Evolutionary conservation across 441 rosid species (phyloP), one percentile per base, ranked within the genome.

Genomic region (Corymbia calophylla): DNA sequence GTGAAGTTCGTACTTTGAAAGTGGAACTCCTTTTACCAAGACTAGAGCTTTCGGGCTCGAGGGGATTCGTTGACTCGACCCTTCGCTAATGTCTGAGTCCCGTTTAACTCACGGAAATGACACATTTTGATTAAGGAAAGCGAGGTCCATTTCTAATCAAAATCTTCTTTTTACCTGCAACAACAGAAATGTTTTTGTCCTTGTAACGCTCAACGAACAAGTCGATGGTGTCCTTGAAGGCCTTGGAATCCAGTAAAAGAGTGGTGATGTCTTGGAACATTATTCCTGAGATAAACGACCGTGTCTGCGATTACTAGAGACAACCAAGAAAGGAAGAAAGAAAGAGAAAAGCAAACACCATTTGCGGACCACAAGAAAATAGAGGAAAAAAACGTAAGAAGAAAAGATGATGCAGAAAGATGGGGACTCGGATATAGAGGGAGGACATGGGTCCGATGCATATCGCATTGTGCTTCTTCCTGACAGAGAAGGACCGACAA

Each of bases 211-310:
- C 90, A 7, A 89, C 88, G 85, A 89, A 89, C 88, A 89, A 48
- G 49, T 89, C 90, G 31, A 89, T 5, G 64, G 90, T n/a, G 70
- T 89, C 88, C 86, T 89, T 89, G 88, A 89, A 89, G 70, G 86
- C 86, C 25, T 35, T 54, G 70, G 88, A 85, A 68, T 89, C 85
- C 66, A 86, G 90, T 10, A 89, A 89, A 66, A 89, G 90, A 15
- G 90, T 89, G 21, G 90, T 89, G 39, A 89, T 89, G 88, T 89
- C 90, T 48, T 86, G 90, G 77, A 89, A 89, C 90, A 89, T 89
- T 35, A 89, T 86, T 35, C 90, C 88, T 89, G 88, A 51, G 53
- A 53, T 16, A 8, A 77, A 77, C 51, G 47, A 47, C 23, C 84
- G n/a, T 13, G 51, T 77, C 23, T 13, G 84, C 27, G 84, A 47